phyloP scores from a whole-genome alignment of 2,329 filamentous ascomycete genomes.

The Hymenotorrendiella dingleyae region DNA sequence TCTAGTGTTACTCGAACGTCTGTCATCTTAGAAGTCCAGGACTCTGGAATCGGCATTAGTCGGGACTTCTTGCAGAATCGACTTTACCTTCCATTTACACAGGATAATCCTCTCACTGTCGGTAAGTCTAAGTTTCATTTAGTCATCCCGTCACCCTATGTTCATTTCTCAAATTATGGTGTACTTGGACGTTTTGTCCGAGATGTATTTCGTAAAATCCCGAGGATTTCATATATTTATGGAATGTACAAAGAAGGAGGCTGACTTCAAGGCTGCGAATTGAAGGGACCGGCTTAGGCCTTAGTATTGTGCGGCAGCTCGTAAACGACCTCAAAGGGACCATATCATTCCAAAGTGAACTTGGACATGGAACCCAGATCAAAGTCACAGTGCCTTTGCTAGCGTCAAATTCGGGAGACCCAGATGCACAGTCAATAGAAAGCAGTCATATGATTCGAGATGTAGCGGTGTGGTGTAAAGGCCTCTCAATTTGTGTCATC shows the following conservation, averaged over 20 bases:
- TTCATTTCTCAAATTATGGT: too few relatives aligned
- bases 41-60: constrained; percentile 59
- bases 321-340: constrained; percentile 53
- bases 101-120: constrained; percentile 52
- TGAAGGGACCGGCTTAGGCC: constrained; percentile 50
- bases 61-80: constrained; percentile 51
- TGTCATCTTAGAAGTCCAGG: constrained; percentile 42
- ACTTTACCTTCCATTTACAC: constrained; percentile 53
- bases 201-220: too few relatives aligned
- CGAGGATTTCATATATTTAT: too few relatives aligned
- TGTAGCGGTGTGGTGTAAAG: constrained; percentile 9
- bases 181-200: too few relatives aligned
- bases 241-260: too few relatives aligned
- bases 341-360: constrained; percentile 50
- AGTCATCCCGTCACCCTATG: too few relatives aligned
- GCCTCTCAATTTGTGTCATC: constrained; percentile 15
- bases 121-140: too few relatives aligned
- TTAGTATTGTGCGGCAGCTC: constrained; percentile 56
- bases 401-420: not conserved
- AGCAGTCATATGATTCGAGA: constrained; percentile 6
- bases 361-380: constrained; percentile 47
- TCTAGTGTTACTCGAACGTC: not conserved
- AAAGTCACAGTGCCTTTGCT: constrained; percentile 39
- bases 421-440: not conserved
- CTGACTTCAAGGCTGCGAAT: too few relatives aligned